phyloP scores from a whole-genome alignment of 495 filamentous ascomycete genomes.

The Wilcoxina mikolae region DNA sequence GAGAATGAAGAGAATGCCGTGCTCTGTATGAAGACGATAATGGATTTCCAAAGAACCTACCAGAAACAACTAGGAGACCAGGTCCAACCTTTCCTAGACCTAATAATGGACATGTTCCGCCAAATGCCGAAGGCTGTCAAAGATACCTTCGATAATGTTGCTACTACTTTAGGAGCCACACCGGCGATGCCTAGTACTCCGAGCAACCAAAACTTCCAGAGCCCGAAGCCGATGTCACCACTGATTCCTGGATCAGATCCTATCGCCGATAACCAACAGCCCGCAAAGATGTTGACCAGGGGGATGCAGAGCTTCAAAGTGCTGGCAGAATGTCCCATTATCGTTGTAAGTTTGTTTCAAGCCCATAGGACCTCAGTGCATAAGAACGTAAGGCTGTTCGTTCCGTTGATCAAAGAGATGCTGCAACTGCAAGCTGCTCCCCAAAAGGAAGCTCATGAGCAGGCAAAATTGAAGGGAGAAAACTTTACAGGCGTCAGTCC shows the following conservation, averaged over 20 bases:
- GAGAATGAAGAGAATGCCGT: slow-evolving; percentile 99
- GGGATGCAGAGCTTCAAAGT: slow-evolving; percentile 99
- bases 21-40: slow-evolving; percentile 92
- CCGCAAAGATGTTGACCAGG: slow-evolving; percentile 60
- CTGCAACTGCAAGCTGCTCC: slow-evolving; percentile 80
- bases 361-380: slow-evolving; percentile 64
- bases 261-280: slow-evolving; percentile 57
- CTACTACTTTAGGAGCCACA: slow-evolving; percentile 41
- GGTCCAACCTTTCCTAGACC: slow-evolving; percentile 75
- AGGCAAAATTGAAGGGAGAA: slow-evolving; percentile 55
- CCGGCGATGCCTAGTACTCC: slow-evolving; percentile 64
- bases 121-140: slow-evolving; percentile 83
- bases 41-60: slow-evolving; percentile 89
- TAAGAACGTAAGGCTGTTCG: slow-evolving; percentile 79
- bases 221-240: slow-evolving; percentile 73
- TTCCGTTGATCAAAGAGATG: slow-evolving; percentile 79
- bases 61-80: slow-evolving; percentile 54
- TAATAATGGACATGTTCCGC: slow-evolving; percentile 92
- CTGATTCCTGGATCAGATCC: slow-evolving; percentile 64
- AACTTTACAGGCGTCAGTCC: slow-evolving; percentile 89
- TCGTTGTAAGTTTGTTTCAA: slow-evolving; percentile 96
- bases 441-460: slow-evolving; percentile 78
- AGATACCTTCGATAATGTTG: slow-evolving; percentile 74
- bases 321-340: slow-evolving; percentile 91
- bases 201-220: slow-evolving; percentile 45